Percentiles rank a stretch among this genome's conserved stretches.
These are phyloP conservation scores for Fallopia convolvulus DNA, from an alignment of 148 eudicot species.

Conservation along the genomic window DNA sequence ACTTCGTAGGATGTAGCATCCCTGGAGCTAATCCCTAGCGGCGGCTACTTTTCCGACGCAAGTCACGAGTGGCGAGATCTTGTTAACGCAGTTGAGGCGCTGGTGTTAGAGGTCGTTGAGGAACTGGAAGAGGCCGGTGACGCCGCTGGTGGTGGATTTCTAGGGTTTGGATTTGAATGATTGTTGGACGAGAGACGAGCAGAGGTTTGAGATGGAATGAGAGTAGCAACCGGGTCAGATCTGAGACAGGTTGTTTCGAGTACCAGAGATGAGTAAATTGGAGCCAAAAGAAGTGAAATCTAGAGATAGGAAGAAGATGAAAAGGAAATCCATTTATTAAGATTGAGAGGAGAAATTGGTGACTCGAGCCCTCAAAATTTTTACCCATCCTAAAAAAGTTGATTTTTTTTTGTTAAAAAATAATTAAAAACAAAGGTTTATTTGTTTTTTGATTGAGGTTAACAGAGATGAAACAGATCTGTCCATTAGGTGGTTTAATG, in stretches of 20 bases:
- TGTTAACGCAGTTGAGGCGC: conserved; percentile 59
- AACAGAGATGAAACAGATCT: no score
- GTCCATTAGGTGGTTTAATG: no score
- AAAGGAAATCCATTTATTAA: neutral
- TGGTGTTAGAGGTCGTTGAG: conserved; percentile 63
- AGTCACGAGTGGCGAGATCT: conserved; percentile 52
- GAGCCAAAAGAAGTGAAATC: conserved; percentile 29
- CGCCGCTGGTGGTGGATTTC: conserved; percentile 58
- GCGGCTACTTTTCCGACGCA: conserved; percentile 61
- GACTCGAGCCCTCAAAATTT: neutral
- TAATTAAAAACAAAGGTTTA: no score
- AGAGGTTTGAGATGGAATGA: conserved; percentile 60
- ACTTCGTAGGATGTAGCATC: conserved; percentile 77
- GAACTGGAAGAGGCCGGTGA: conserved; percentile 79
- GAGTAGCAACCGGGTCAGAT: conserved; percentile 66
- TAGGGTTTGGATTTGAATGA: conserved; percentile 63
- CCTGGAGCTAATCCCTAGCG: conserved; percentile 66
- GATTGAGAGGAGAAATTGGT: neutral
- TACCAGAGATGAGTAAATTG: conserved; percentile 49
- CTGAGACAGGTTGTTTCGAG: conserved; percentile 63
- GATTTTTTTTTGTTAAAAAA: no score
- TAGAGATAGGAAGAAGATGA: conserved; percentile 18
- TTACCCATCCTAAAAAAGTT: no score
- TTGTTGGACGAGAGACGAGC: conserved; percentile 47
- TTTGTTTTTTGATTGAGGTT: no score